Percentiles rank a stretch among this genome's conserved stretches.
Conservation (phyloP, 495 filamentous ascomycete species). For the Penicillium alfredii region DNA sequence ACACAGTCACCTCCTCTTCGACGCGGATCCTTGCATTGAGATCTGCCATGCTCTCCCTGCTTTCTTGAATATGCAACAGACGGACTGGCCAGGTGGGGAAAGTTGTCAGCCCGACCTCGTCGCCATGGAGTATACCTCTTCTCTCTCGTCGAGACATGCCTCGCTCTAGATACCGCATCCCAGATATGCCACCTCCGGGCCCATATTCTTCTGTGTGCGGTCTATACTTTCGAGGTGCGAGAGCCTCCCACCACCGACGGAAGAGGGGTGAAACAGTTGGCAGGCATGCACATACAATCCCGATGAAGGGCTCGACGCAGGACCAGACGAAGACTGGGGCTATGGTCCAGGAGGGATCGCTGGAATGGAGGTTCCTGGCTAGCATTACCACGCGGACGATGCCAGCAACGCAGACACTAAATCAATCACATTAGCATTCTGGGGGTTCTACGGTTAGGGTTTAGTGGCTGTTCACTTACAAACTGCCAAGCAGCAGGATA, state of each 20-base stretch:
- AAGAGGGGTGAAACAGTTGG: conserved; percentile 23
- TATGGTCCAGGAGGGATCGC: conserved; percentile 25
- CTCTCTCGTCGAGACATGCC: background rate
- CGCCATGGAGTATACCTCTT: background rate
- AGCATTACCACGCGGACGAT: conserved; percentile 16
- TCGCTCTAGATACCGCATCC: too few species aligned
- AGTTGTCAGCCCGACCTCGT: conserved; percentile 2
- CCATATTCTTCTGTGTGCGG: background rate
- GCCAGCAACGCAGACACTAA: conserved; percentile 19
- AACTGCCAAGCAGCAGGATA: conserved; percentile 36
- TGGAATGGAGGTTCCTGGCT: conserved; percentile 3
- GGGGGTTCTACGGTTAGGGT: conserved; percentile 5
- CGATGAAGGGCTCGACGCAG: conserved; percentile 38
- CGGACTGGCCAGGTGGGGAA: conserved; percentile 6
- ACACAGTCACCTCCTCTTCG: conserved; percentile 2
- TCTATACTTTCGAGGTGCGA: background rate
- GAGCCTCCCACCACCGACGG: conserved; percentile 10
- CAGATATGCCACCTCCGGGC: background rate
- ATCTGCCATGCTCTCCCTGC: background rate
- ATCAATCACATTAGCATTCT: background rate
- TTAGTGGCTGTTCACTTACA: too few species aligned
- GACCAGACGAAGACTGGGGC: conserved; percentile 39
- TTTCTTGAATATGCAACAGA: background rate
- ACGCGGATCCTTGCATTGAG: background rate
- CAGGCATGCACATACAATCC: conserved; percentile 39